Conservation (phyloP, 306 rosid species). For the Gastrolobium villosum region DNA sequence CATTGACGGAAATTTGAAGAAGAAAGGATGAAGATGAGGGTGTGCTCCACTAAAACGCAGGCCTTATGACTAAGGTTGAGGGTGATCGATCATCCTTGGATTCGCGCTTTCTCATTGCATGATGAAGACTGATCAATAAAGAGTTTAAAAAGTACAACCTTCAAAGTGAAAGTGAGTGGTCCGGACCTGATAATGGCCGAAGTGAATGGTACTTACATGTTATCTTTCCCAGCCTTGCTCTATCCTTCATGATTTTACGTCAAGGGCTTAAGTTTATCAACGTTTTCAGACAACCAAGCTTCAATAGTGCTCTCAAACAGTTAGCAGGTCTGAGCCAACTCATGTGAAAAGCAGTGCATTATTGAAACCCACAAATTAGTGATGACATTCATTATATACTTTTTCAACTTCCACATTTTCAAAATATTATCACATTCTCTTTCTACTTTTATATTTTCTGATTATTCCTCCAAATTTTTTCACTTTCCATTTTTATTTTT, state of each 20-base stretch:
- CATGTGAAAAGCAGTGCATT: neutral
- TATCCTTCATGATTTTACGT: conserved; percentile 44
- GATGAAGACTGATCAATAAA: conserved; percentile 50
- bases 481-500: too few species aligned
- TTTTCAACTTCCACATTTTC: neutral
- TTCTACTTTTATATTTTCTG: neutral
- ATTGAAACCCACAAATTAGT: conserved; percentile 33
- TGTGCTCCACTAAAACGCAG: conserved; percentile 57
- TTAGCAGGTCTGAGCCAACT: conserved; percentile 29
- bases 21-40: conserved; percentile 6
- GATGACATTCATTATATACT: conserved; percentile 8
- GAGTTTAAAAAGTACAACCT: conserved; percentile 45
- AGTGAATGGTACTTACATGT: conserved; percentile 12
- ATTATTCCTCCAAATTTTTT: neutral
- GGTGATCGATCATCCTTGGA: conserved; percentile 31
- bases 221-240: neutral
- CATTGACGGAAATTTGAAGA: conserved; percentile 42
- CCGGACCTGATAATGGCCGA: conserved; percentile 33
- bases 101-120: conserved; percentile 48
- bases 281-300: conserved; percentile 28
- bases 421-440: neutral
- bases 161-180: conserved; percentile 42
- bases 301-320: conserved; percentile 25
- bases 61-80: conserved; percentile 46
- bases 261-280: conserved; percentile 35